Base-by-base conservation (phyloP, 331 rosid genomes). In the Arachis monticola region DNA sequence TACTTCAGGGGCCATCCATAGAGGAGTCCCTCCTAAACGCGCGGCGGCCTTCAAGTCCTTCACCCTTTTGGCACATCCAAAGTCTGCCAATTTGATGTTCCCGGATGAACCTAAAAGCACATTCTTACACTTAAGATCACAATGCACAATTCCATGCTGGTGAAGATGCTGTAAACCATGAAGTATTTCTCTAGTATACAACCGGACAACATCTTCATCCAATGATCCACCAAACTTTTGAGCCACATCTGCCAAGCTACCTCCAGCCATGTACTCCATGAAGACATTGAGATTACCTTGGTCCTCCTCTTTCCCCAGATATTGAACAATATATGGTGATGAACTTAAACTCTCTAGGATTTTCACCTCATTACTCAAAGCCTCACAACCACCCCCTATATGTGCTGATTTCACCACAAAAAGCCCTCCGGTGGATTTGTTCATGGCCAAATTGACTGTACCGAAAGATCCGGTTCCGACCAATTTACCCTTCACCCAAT, bases 1-100 rank as follows among this genome's bases (percentile, higher is more conserved):
- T 10, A 84, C 89, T 81, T 90, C 96, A 42, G 93, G 93, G 77
- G 96, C 91, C 96, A 90, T 90, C 96, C 93, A 90, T 1, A 90
- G 63, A 38, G 93, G 91, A 13, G 91, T 86, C 9, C 93, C 92
- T 31, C 82, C 78, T 56, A 80, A 35, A 60, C 12, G 32, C 27
- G 55, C 67, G 5, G 1, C 35, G 14, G n/a, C 35, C 17, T 45
- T 58, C 2, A 59, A 32, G 42, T 64, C 85, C 13, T 70, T 62
- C 0, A 81, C 65, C 79, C 81, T 77, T 52, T 59, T 88, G 0
- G 93, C 93, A 50, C 84, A 71, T 5, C 93, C 96, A 74, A 90
- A 88, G 76, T 90, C 96, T 0, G 90, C 91, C 52, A 88, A 44
- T 64, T 90, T 90, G 81, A 88, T 78, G 46, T 86, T 74, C 44